Evolutionary conservation across 768 basidiomycete genomes (phyloP).

Genomic region (Coprinopsis cinerea): DNA sequence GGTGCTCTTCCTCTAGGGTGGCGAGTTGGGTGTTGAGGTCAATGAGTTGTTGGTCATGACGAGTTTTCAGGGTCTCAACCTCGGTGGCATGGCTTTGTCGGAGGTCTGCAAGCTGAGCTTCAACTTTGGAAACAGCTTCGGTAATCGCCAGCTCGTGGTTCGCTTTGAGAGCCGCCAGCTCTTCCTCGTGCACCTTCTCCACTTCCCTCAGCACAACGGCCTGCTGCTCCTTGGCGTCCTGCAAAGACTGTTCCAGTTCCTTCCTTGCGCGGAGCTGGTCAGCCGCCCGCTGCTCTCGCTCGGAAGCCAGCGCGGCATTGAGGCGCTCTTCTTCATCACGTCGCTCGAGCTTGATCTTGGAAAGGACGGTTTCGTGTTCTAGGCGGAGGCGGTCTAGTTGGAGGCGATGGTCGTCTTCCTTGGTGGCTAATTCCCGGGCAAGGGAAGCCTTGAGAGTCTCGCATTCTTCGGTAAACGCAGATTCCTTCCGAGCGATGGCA

Average conservation of each 20-base stretch:
- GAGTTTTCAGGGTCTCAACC: constrained; percentile 31
- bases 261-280: constrained; percentile 10
- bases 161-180: constrained; percentile 41
- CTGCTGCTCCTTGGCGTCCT: constrained; percentile 47
- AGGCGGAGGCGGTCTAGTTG: constrained; percentile 55
- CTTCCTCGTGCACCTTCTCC: constrained; percentile 50
- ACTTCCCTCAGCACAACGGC: constrained; percentile 47
- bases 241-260: constrained; percentile 15
- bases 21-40: constrained; percentile 35
- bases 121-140: constrained; percentile 19
- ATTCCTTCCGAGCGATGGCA: constrained; percentile 61
- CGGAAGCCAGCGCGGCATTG: constrained; percentile 34
- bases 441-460: constrained; percentile 65
- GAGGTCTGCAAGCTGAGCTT: constrained; percentile 25
- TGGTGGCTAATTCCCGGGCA: constrained; percentile 41
- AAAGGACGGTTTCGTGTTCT: constrained; percentile 49
- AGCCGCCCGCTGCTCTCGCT: constrained; percentile 38
- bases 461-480: constrained; percentile 56
- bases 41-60: constrained; percentile 43
- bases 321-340: constrained; percentile 45
- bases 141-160: constrained; percentile 40
- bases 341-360: constrained; percentile 51
- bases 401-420: constrained; percentile 55
- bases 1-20: constrained; percentile 30
- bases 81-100: constrained; percentile 37